Percentiles rank a stretch among this genome's conserved stretches.
Conservation (phyloP, 345 rosid species). For the Murraya paniculata region DNA sequence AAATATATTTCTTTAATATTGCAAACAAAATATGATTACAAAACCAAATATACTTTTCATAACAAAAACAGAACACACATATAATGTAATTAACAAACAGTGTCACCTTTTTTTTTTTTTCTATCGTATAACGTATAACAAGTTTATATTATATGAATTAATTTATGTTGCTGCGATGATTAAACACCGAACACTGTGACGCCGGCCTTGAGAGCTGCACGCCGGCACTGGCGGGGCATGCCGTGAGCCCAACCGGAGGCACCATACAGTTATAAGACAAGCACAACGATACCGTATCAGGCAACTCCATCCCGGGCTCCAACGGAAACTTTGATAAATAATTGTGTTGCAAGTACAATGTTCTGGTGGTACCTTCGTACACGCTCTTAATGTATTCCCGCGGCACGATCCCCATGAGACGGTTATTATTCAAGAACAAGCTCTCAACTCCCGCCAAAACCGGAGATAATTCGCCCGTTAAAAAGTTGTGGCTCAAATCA, state of each 20-base stretch:
- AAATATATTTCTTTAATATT: not conserved
- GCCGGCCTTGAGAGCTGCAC: slow-evolving; percentile 51
- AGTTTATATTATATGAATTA: slow-evolving; percentile 12
- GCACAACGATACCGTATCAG: slow-evolving; percentile 61
- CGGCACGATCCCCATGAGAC: slow-evolving; percentile 56
- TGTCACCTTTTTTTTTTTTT: not conserved
- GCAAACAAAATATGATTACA: not conserved
- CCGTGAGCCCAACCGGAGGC: slow-evolving; percentile 48
- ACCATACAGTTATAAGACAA: slow-evolving; percentile 79
- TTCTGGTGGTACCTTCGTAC: slow-evolving; percentile 43
- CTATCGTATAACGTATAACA: not conserved
- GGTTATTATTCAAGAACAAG: slow-evolving; percentile 72
- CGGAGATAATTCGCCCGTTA: slow-evolving; percentile 53
- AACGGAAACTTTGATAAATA: slow-evolving; percentile 57
- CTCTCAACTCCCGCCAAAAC: slow-evolving; percentile 58
- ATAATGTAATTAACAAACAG: no score
- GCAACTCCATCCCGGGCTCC: slow-evolving; percentile 38
- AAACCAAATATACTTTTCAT: not conserved
- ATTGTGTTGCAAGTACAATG: slow-evolving; percentile 76
- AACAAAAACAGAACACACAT: not conserved
- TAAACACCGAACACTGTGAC: slow-evolving; percentile 54
- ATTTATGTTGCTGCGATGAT: slow-evolving; percentile 28
- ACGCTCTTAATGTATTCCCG: slow-evolving; percentile 52
- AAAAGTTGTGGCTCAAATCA: slow-evolving; percentile 71
- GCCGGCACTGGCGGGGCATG: slow-evolving; percentile 63